A percentile compares a stretch with the other conserved stretches of the same genome.
These are phyloP conservation scores for Clavariopsis aquatica DNA, from an alignment of 495 filamentous ascomycete species.

Conservation along the genomic window DNA sequence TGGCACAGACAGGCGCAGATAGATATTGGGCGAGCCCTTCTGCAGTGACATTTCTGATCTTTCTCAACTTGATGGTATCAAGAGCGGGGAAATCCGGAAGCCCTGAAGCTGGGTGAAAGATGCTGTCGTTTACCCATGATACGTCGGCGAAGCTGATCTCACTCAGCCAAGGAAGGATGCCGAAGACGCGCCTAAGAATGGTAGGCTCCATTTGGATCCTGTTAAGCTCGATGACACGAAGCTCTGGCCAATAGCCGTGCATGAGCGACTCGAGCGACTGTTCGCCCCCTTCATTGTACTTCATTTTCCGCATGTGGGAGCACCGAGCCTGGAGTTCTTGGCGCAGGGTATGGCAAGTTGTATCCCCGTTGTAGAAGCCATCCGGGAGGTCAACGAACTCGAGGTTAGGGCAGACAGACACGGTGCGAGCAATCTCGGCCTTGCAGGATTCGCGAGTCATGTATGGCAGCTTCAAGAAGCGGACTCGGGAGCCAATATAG, in stretches of 20 bases:
- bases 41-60: slow-evolving; percentile 67
- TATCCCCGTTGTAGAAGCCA: slow-evolving; percentile 79
- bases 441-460: slow-evolving; percentile 91
- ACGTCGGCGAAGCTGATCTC: slow-evolving; percentile 72
- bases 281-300: slow-evolving; percentile 76
- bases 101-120: slow-evolving; percentile 62
- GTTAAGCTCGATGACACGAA: slow-evolving; percentile 78
- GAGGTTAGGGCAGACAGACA: slow-evolving; percentile 81
- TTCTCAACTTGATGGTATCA: slow-evolving; percentile 65
- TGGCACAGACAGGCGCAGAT: slow-evolving; percentile 50
- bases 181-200: slow-evolving; percentile 69
- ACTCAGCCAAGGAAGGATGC: slow-evolving; percentile 62
- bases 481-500: slow-evolving; percentile 64
- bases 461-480: slow-evolving; percentile 88
- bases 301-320: slow-evolving; percentile 83
- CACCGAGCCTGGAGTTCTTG: slow-evolving; percentile 83
- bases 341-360: slow-evolving; percentile 69
- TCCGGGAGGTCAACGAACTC: slow-evolving; percentile 90
- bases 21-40: slow-evolving; percentile 68
- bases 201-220: slow-evolving; percentile 70
- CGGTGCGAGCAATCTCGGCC: slow-evolving; percentile 77
- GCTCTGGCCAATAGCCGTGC: slow-evolving; percentile 67
- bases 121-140: slow-evolving; percentile 68
- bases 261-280: slow-evolving; percentile 70
- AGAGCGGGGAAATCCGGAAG: slow-evolving; percentile 71